Evolutionary conservation across 371 early-diverging fungal genomes (phyloP).

Genomic region (Rhizomucor miehei): DNA sequence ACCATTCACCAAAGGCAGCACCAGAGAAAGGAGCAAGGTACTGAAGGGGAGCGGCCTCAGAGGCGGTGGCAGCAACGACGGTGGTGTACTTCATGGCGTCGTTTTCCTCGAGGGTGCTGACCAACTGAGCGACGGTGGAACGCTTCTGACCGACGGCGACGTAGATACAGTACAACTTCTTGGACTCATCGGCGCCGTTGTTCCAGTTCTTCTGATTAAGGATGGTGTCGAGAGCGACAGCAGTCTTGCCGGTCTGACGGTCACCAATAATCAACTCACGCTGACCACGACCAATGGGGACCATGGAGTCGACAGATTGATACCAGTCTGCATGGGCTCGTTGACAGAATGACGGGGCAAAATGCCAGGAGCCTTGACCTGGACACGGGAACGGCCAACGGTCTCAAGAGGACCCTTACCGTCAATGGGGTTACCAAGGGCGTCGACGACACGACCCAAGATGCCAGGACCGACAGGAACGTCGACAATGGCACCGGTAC

Average conservation of each 20-base stretch:
- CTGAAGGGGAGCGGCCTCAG: slow-evolving; percentile 94
- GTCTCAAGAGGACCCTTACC: slow-evolving; percentile 92
- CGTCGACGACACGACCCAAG: slow-evolving; percentile 95
- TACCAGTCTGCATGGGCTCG: slow-evolving; percentile 98
- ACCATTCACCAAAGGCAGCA: slow-evolving; percentile 91
- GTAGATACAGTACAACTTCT: slow-evolving; percentile 90
- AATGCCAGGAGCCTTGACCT: slow-evolving; percentile 97
- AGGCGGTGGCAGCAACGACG: slow-evolving; percentile 95
- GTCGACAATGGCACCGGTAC: slow-evolving; percentile 96
- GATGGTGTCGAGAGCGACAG: slow-evolving; percentile 94
- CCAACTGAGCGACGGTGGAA: slow-evolving; percentile 96
- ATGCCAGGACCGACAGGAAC: slow-evolving; percentile 91
- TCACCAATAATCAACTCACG: slow-evolving; percentile 98
- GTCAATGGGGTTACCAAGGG: slow-evolving; percentile 96
- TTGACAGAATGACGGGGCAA: slow-evolving; percentile 95
- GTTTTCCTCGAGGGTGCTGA: slow-evolving; percentile 91
- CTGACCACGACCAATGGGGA: slow-evolving; percentile 98
- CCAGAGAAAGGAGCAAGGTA: slow-evolving; percentile 96
- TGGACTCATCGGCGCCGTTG: slow-evolving; percentile 54
- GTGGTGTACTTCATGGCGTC: slow-evolving; percentile 82
- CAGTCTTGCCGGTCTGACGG: slow-evolving; percentile 97
- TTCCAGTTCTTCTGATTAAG: slow-evolving; percentile 97
- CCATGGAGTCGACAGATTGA: slow-evolving; percentile 98
- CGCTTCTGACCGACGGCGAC: slow-evolving; percentile 97
- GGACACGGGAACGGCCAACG: slow-evolving; percentile 81